Percentiles rank a stretch among this genome's conserved stretches.
These are phyloP conservation scores for Colletotrichum acutatum DNA, from an alignment of 2,329 filamentous ascomycete genomes.

Conservation along the genomic window DNA sequence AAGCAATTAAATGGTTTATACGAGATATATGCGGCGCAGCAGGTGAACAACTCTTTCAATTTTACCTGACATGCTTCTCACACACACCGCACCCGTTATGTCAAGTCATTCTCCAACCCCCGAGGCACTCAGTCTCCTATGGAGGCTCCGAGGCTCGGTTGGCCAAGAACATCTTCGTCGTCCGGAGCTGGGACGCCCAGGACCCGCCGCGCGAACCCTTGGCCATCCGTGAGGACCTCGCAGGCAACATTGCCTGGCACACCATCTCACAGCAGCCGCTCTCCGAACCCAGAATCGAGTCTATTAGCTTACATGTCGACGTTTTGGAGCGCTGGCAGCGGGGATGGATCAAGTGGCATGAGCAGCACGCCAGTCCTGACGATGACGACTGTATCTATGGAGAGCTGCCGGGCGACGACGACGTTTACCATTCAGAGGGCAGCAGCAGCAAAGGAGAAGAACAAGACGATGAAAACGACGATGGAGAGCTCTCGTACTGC, in stretches of 20 bases:
- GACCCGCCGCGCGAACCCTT: too few relatives aligned
- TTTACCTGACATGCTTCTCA: not conserved
- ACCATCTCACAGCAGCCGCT: too few relatives aligned
- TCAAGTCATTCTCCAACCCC: not conserved
- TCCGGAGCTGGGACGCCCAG: not conserved
- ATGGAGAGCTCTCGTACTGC: not conserved
- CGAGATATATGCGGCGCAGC: not conserved
- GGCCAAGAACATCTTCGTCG: not conserved
- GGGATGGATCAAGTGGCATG: too few relatives aligned
- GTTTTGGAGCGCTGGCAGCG: too few relatives aligned
- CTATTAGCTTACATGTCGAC: too few relatives aligned
- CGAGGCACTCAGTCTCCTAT: not conserved
- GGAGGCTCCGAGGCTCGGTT: not conserved
- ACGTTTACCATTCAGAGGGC: not conserved
- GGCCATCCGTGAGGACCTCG: too few relatives aligned
- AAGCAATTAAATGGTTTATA: not conserved
- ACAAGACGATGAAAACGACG: not conserved
- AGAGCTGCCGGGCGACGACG: not conserved
- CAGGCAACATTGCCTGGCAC: too few relatives aligned
- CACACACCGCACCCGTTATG: not conserved
- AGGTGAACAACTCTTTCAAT: too few relatives aligned
- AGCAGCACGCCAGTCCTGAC: not conserved
- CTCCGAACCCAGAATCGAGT: too few relatives aligned
- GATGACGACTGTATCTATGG: not conserved
- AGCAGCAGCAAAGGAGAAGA: too few relatives aligned